phyloP scores from a whole-genome alignment of 2,329 filamentous ascomycete species.

The Furcasterigmium furcatum region DNA sequence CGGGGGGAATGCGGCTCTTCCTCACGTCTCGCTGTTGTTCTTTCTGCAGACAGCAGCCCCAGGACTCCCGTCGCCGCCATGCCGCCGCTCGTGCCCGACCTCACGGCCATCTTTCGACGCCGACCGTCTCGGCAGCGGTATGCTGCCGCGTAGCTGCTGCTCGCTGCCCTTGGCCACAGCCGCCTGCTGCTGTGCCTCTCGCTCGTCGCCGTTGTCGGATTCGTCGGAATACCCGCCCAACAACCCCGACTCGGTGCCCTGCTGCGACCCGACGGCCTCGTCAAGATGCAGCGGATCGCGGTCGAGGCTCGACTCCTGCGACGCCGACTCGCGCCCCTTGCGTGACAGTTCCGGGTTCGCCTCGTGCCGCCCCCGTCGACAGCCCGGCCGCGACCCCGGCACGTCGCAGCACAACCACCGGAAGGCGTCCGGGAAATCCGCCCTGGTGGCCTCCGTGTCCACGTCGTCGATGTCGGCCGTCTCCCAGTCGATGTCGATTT shows the following conservation, averaged over 20 bases:
- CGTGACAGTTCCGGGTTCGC: slow-evolving; percentile 11
- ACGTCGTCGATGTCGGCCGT: slow-evolving; percentile 7
- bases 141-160: neutral
- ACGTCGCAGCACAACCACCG: slow-evolving; percentile 12
- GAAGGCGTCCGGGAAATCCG: slow-evolving; percentile 10
- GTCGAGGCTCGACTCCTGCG: slow-evolving; percentile 6
- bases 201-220: neutral
- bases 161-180: neutral
- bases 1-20: no score
- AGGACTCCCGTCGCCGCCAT: neutral
- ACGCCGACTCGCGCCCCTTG: slow-evolving; percentile 10
- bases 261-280: neutral
- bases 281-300: slow-evolving; percentile 1
- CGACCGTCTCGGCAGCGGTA: neutral
- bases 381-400: slow-evolving; percentile 7
- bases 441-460: slow-evolving; percentile 10
- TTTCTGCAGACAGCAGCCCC: neutral
- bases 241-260: no score
- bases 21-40: neutral
- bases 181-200: neutral
- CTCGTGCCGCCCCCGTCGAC: slow-evolving; percentile 9
- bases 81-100: neutral
- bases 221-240: neutral
- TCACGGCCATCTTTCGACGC: neutral
- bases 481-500: slow-evolving; percentile 4